A percentile compares a stretch with the other conserved stretches of the same genome.
Evolutionary conservation across 1,139 yeast species (phyloP).

Genomic region (Suhomyces guaymorum): DNA sequence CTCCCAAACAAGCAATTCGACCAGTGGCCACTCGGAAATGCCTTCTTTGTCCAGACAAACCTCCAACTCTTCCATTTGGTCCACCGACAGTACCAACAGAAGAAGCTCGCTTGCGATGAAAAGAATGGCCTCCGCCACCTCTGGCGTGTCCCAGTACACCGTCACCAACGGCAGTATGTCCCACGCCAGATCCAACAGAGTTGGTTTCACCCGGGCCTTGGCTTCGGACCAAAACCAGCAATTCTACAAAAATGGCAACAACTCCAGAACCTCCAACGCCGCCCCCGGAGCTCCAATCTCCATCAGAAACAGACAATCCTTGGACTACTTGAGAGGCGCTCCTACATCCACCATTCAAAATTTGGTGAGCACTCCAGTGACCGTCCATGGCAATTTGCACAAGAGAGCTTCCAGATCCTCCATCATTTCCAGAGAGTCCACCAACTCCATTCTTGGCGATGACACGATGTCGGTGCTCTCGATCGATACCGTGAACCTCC

Average conservation of each 20-base stretch:
- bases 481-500: slow-evolving; percentile 34
- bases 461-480: slow-evolving; percentile 41
- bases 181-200: slow-evolving; percentile 23
- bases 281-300: slow-evolving; percentile 15
- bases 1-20: slow-evolving; percentile 9
- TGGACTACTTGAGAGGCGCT: slow-evolving; percentile 29
- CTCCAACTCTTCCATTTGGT: slow-evolving; percentile 42
- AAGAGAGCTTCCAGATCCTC: slow-evolving; percentile 41
- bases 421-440: slow-evolving; percentile 34
- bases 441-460: slow-evolving; percentile 25
- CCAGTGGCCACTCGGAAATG: slow-evolving; percentile 11
- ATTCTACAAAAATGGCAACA: slow-evolving; percentile 27
- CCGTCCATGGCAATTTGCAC: slow-evolving; percentile 20
- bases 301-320: slow-evolving; percentile 32
- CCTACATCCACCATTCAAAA: slow-evolving; percentile 5
- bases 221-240: slow-evolving; percentile 31
- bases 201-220: slow-evolving; percentile 48
- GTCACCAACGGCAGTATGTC: slow-evolving; percentile 14
- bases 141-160: slow-evolving; percentile 33
- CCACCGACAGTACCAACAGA: slow-evolving; percentile 34
- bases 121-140: slow-evolving; percentile 34
- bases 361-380: no score
- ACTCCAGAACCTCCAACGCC: slow-evolving; percentile 23
- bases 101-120: slow-evolving; percentile 33
- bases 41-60: slow-evolving; percentile 31